Conservation (phyloP, 2,329 filamentous ascomycete species). For the Fonsecaea pedrosoi region DNA sequence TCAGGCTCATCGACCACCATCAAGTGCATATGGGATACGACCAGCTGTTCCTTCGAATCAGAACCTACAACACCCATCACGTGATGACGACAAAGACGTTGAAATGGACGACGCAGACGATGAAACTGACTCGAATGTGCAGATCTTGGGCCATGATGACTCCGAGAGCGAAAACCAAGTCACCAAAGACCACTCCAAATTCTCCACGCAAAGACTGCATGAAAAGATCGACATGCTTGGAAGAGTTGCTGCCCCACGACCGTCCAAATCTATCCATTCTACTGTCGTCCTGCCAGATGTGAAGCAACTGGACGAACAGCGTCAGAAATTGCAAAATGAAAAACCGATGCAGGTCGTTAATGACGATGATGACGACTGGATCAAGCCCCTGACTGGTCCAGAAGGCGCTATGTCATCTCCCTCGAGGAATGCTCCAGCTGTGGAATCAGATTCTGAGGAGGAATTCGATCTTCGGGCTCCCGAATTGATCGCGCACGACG, state of each 20-base stretch:
- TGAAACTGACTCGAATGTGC: slow-evolving; percentile 31
- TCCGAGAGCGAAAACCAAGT: slow-evolving; percentile 57
- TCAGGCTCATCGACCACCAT: slow-evolving; percentile 14
- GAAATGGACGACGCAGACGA: slow-evolving; percentile 30
- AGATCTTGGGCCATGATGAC: slow-evolving; percentile 46
- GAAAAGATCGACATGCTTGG: slow-evolving; percentile 85
- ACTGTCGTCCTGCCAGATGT: slow-evolving; percentile 24
- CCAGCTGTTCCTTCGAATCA: slow-evolving; percentile 34
- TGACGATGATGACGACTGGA: slow-evolving; percentile 65
- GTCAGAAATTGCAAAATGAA: slow-evolving; percentile 38
- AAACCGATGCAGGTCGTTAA: slow-evolving; percentile 7
- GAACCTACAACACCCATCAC: slow-evolving; percentile 1
- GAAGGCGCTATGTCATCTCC: slow-evolving; percentile 43
- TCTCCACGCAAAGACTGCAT: slow-evolving; percentile 90
- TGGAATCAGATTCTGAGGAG: slow-evolving; percentile 55
- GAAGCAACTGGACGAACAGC: slow-evolving; percentile 37
- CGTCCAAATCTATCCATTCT: slow-evolving; percentile 54
- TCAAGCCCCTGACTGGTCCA: slow-evolving; percentile 56
- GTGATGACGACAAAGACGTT: slow-evolving; percentile 28
- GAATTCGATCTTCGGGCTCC: slow-evolving; percentile 50
- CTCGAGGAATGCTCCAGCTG: slow-evolving; percentile 53
- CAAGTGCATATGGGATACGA: slow-evolving; percentile 67
- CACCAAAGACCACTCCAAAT: slow-evolving; percentile 74
- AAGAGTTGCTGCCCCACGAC: slow-evolving; percentile 57
- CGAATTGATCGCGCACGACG: slow-evolving; percentile 40